A percentile compares a stretch with the other conserved stretches of the same genome.
phyloP scores from a whole-genome alignment of 768 basidiomycete species.

The Mycena rebaudengoi region DNA sequence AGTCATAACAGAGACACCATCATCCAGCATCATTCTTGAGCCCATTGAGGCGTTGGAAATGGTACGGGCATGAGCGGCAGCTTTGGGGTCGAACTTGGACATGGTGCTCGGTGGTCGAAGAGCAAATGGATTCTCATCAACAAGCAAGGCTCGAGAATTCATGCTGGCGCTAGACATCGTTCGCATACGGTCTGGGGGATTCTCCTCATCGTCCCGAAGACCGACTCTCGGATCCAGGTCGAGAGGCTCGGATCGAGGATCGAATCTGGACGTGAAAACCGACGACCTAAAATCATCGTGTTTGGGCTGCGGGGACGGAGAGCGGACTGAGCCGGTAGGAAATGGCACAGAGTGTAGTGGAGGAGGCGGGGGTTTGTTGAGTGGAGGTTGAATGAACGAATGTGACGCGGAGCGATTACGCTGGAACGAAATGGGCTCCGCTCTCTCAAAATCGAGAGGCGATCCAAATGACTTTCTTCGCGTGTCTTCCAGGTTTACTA shows the following conservation, averaged over 20 bases:
- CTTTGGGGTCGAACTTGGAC: conserved; percentile 87
- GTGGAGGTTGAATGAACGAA: conserved; percentile 52
- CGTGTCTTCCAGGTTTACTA: conserved; percentile 33
- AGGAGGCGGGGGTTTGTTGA: conserved; percentile 42
- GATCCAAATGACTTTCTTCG: conserved; percentile 68
- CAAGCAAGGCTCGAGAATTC: conserved; percentile 46
- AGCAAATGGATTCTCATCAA: conserved; percentile 73
- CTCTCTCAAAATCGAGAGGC: conserved; percentile 61
- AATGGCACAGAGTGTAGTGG: conserved; percentile 63
- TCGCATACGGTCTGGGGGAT: conserved; percentile 42
- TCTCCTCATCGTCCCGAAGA: conserved; percentile 48
- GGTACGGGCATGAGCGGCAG: conserved; percentile 62
- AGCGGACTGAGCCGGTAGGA: conserved; percentile 62
- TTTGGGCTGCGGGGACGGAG: conserved; percentile 55
- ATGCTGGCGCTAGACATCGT: conserved; percentile 55
- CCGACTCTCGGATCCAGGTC: conserved; percentile 53
- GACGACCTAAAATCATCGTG: conserved; percentile 38
- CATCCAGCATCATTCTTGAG: conserved; percentile 67
- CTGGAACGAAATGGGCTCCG: conserved; percentile 51
- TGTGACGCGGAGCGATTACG: conserved; percentile 63
- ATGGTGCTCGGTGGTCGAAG: conserved; percentile 70
- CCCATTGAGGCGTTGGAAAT: conserved; percentile 73
- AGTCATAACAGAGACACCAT: conserved; percentile 50
- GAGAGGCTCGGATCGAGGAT: conserved; percentile 39
- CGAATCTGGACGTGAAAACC: conserved; percentile 24